Base-by-base conservation (phyloP, 2,329 filamentous ascomycete genomes). In the Hypoxylon sp. region DNA sequence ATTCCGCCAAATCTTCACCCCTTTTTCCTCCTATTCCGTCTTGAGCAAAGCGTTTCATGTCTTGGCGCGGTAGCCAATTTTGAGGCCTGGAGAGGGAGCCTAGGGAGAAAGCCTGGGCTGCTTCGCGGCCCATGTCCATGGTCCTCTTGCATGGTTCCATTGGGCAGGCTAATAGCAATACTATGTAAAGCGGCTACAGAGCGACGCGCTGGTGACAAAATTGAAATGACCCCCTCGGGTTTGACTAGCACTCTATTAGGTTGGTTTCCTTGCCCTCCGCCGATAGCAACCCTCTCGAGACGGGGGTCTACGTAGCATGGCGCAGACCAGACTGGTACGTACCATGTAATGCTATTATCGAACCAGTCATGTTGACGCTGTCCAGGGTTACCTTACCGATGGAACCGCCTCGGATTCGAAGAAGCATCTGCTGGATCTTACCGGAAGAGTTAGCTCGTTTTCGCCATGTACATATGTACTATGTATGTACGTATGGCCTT, bases 371-470 rank as follows among this genome's bases (percentile, higher is more conserved):
- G 48, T 60, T 58, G 47, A 37, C 32, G 40, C 26, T 41, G 44
- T 53, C 60, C 52, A 63, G 64, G 62, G 65, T 60, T 67, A 64
- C 64, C 66, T 62, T 62, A 62, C 62, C 59, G 60, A 67, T 64
- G 66, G 65, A 66, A 67, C 65, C 61, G 63, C 58, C 57, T 59
- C 56, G 60, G 60, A 61, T 58, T 62, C 57, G 53, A 57, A 64
- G 53, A 57, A 64, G 55, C 61, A 56, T 64, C 57, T 59, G 51
- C 63, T 65, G 63, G 57, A 60, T 64, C 55, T 53, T 65, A 62
- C 65, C 63, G 63, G 63, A 62, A 62, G 50, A 57, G 57, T 52
- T 48, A 52, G 57, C 57, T 60, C 59, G 52, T 53, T 53, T 48
- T 36, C 36, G 23, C 32, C 51, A 46, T 48, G 16, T 51, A 49